Percentiles rank a stretch among this genome's conserved stretches.
Evolutionary conservation across 2,329 filamentous ascomycete species (phyloP).

Genomic region (Cytospora piceicola): DNA sequence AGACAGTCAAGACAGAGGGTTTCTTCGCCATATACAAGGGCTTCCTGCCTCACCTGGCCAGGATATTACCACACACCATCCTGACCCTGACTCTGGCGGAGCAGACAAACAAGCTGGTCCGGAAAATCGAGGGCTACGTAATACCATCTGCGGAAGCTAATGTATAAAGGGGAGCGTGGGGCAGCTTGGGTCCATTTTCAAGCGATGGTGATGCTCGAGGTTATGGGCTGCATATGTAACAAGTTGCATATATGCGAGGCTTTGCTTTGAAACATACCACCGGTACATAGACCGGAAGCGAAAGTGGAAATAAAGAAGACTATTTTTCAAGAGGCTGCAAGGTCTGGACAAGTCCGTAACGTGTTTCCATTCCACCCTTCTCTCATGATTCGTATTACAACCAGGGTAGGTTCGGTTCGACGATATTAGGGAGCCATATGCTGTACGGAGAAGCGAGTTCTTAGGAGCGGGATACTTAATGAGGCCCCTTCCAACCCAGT

Average conservation of each 20-base stretch:
- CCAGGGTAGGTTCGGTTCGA: neutral
- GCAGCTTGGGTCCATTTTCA: neutral
- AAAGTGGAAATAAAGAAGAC: neutral
- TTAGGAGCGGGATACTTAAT: neutral
- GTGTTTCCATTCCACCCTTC: neutral
- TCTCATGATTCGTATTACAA: neutral
- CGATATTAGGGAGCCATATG: neutral
- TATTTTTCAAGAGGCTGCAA: neutral
- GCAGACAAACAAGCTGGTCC: conserved; percentile 93
- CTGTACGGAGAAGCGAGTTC: neutral
- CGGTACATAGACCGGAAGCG: conserved; percentile 1
- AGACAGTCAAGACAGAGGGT: conserved; percentile 91
- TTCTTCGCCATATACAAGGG: conserved; percentile 96
- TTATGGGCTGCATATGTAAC: neutral
- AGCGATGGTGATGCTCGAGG: neutral
- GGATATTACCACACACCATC: conserved; percentile 95
- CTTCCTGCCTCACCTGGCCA: conserved; percentile 89
- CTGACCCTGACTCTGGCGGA: conserved; percentile 91
- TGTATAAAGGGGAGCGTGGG: conserved; percentile 4
- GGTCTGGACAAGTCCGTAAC: neutral
- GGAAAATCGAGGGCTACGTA: conserved; percentile 65
- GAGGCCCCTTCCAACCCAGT: neutral
- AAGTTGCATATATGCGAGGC: conserved; percentile 23
- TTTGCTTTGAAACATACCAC: conserved; percentile 7
- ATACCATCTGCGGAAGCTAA: conserved; percentile 26